Conservation (phyloP, 805 yeast genomes). For the Metschnikowia lachancei region DNA sequence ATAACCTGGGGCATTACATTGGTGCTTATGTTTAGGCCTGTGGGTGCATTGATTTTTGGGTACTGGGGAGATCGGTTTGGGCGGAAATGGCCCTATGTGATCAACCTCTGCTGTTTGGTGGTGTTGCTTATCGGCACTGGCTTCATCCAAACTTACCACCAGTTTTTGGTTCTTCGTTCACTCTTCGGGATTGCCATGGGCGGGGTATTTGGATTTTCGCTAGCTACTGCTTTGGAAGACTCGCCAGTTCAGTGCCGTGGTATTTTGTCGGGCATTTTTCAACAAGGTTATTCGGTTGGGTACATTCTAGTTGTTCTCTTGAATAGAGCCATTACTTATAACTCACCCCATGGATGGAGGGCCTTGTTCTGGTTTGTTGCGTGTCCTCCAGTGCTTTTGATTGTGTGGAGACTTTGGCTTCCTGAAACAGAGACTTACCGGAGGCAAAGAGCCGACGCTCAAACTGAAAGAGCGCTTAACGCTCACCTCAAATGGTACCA, state of each 20-base stretch:
- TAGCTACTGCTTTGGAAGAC: conserved; percentile 67
- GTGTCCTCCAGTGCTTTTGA: conserved; percentile 60
- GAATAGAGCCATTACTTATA: conserved; percentile 52
- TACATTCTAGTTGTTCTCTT: conserved; percentile 63
- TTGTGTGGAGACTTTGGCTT: conserved; percentile 50
- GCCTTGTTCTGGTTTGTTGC: conserved; percentile 67
- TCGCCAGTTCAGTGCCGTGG: conserved; percentile 58
- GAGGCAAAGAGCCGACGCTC: conserved; percentile 17
- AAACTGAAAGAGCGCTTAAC: conserved; percentile 7
- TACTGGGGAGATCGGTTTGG: conserved; percentile 59
- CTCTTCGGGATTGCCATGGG: conserved; percentile 73
- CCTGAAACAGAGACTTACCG: conserved; percentile 63
- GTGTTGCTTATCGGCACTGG: conserved; percentile 62
- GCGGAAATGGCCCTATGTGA: conserved; percentile 55
- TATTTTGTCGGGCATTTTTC: conserved; percentile 64
- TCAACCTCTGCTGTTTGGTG: conserved; percentile 42
- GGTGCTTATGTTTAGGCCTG: conserved; percentile 64
- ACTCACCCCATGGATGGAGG: conserved; percentile 58
- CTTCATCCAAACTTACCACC: conserved; percentile 52
- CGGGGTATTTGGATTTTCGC: conserved; percentile 63
- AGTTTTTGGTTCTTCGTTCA: conserved; percentile 62
- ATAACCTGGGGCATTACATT: conserved; percentile 70
- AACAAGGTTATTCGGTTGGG: conserved; percentile 77
- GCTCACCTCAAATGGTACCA: conserved; percentile 15
- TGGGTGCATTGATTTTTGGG: conserved; percentile 63